phyloP scores from a whole-genome alignment of 2,329 filamentous ascomycete species.

The Colletotrichum sp. region DNA sequence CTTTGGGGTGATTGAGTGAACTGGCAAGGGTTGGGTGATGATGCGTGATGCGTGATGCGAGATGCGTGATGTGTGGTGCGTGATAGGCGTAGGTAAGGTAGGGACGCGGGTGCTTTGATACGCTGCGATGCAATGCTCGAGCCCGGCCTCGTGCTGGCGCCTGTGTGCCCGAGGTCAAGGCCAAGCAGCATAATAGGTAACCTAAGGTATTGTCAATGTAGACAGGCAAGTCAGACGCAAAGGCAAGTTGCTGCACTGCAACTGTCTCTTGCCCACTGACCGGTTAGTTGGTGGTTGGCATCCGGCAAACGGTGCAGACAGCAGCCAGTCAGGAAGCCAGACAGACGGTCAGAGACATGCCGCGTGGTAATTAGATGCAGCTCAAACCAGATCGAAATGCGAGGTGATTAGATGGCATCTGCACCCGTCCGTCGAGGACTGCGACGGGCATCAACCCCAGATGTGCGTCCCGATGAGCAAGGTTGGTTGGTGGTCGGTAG shows the following conservation, averaged over 20 bases:
- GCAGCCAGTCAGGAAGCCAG: background rate
- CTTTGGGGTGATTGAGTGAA: background rate
- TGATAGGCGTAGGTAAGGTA: background rate
- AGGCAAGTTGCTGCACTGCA: background rate
- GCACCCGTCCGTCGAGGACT: background rate
- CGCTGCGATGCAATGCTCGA: background rate
- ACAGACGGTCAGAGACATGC: background rate
- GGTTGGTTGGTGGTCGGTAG: background rate
- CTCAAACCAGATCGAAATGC: background rate
- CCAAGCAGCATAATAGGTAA: background rate
- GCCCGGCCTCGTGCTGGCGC: background rate
- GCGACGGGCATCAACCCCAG: conserved; percentile 1
- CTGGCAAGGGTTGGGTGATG: background rate
- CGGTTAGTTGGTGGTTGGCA: background rate
- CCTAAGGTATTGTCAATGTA: background rate
- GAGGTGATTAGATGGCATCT: conserved; percentile 20
- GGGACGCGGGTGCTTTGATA: background rate
- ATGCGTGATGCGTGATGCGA: background rate
- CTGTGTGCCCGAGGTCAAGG: background rate
- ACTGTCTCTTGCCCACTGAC: background rate
- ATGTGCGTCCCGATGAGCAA: background rate
- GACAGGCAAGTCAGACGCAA: background rate
- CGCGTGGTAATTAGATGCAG: background rate
- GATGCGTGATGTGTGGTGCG: background rate
- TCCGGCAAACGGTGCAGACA: background rate